Evolutionary conservation across 2,329 filamentous ascomycete genomes (phyloP).

Genomic region (Aspergillaceae sp.): DNA sequence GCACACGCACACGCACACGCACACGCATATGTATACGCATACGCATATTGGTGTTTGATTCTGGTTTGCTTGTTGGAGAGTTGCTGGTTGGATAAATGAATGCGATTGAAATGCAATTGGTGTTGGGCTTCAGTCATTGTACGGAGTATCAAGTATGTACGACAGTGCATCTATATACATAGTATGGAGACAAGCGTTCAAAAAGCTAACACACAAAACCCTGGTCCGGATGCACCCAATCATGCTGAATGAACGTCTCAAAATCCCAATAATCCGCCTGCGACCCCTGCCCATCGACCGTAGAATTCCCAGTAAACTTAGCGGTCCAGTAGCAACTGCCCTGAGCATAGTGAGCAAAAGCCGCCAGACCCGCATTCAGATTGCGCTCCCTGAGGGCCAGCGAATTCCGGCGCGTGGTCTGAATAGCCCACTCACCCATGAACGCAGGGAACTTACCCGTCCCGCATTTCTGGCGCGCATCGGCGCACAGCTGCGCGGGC

Average conservation of each 20-base stretch:
- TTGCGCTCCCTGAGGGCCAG: slow-evolving; percentile 9
- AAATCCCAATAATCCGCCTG: slow-evolving; percentile 13
- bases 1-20: no score
- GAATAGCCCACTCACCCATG: slow-evolving; percentile 18
- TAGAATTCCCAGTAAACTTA: slow-evolving; percentile 11
- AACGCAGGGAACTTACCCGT: slow-evolving; percentile 16
- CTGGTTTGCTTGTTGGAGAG: no score
- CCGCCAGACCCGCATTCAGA: slow-evolving; percentile 10
- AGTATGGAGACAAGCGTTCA: no score
- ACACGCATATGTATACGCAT: no score
- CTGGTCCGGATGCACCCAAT: slow-evolving; percentile 3
- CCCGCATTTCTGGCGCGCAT: slow-evolving; percentile 9
- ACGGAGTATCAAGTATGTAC: not conserved
- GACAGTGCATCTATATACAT: not conserved
- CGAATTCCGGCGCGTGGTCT: slow-evolving; percentile 10
- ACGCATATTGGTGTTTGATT: no score
- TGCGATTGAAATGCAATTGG: no score
- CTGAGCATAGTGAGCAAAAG: slow-evolving; percentile 9
- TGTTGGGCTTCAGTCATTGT: no score
- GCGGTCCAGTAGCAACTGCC: slow-evolving; percentile 16
- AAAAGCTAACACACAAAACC: no score
- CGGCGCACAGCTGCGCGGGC: slow-evolving; percentile 9
- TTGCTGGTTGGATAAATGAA: no score
- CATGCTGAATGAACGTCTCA: slow-evolving; percentile 9
- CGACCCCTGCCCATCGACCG: slow-evolving; percentile 7